Evolutionary conservation across 108 stramenopile species (phyloP).

Genomic region (Cyclotella baltica): DNA sequence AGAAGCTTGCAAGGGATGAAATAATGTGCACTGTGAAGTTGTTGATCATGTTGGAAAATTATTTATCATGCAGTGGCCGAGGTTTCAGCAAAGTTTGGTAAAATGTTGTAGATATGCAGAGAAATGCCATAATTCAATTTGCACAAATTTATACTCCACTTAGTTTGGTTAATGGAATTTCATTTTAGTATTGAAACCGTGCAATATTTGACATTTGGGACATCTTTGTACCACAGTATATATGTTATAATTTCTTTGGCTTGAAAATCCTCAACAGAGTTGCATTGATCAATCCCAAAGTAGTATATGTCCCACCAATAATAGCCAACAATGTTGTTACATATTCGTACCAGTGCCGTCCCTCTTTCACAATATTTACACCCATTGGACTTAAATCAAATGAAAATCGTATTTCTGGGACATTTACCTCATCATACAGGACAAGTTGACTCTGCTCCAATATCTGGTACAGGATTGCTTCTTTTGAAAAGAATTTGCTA

Average conservation of each 20-base stretch:
- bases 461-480: constrained; percentile 70
- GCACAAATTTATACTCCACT: no score
- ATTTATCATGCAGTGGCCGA: no score
- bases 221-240: neutral
- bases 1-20: no score
- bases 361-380: constrained; percentile 82
- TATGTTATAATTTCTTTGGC: constrained; percentile 58
- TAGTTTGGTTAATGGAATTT: no score
- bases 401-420: constrained; percentile 89
- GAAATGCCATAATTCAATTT: neutral
- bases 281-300: constrained; percentile 94
- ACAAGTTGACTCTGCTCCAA: constrained; percentile 89
- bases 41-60: no score
- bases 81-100: no score
- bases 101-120: neutral
- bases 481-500: constrained; percentile 3
- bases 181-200: neutral
- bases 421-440: constrained; percentile 71
- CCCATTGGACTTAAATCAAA: constrained; percentile 95
- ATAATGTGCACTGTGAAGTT: no score
- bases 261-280: constrained; percentile 93
- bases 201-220: neutral
- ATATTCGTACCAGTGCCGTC: constrained; percentile 95
- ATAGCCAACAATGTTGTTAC: constrained; percentile 95
- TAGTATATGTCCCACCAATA: constrained; percentile 98